Evolutionary conservation across 2,329 filamentous ascomycete genomes (phyloP), one percentile per base, ranked within the genome.

Genomic region (Leptoxyphium fumago): DNA sequence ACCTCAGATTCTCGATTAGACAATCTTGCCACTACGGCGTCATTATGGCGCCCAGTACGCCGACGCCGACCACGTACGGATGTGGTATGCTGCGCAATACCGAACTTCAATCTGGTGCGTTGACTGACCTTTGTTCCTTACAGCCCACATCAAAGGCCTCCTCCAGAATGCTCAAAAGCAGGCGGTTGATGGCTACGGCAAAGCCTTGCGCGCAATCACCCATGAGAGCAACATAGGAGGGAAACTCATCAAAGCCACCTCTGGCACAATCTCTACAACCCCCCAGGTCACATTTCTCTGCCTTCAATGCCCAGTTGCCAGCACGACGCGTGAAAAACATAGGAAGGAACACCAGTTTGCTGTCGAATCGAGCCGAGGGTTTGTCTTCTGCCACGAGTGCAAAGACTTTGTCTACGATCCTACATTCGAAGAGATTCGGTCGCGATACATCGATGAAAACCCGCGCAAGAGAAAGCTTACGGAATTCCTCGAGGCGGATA

Each of bases 351-450:
- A 89, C 61, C 72, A 77, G 42, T 86, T 88, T 54, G 83, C 82
- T 57, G 81, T 88, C 34, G 84, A 91, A 56, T 89, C 84, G 18
- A 72, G 78, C 46, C 80, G 74, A 52, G 84, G 84, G 34, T 73
- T 77, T 41, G 66, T 91, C 6, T 89, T 82, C 63, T 91, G 84
- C 61, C 81, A 86, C 51, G 79, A 85, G 58, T 91, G 84, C 58
- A 76, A 83, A 57, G 84, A 91, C 59, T 78, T 85, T 50, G 80
- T 91, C 29, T 89, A 84, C 72, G 84, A 91, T 53, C 82, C 83
- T 5, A 83, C 81, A 5, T 68, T 91, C 5, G 84, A 91, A 57
- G 80, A 83, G 43, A 72, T 87, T 45, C 74, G 84, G 47, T 65
- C 84, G 38, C 72, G 78, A 45, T 84, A 84, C 51, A 21, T 40